These are phyloP conservation scores for Apiospora kogelbergensis DNA, from an alignment of 2,329 filamentous ascomycete species.

Conservation along the genomic window DNA sequence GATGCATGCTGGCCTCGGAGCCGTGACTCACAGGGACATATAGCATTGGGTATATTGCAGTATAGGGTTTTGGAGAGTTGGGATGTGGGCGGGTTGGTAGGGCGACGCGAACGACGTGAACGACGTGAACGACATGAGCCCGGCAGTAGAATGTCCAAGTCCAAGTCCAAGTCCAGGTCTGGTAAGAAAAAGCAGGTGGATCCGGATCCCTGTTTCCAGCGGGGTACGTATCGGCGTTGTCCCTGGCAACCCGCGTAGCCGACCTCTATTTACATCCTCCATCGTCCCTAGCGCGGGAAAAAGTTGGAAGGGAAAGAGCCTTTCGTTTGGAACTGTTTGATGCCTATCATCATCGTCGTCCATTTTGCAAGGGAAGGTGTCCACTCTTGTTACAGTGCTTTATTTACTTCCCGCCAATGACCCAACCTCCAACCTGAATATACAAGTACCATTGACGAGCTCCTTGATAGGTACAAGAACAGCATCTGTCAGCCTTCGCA, in stretches of 20 bases:
- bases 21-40: neutral
- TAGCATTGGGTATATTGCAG: neutral
- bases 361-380: slow-evolving; percentile 1
- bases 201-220: neutral
- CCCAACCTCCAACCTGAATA: neutral
- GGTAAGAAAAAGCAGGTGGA: neutral
- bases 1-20: neutral
- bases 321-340: neutral
- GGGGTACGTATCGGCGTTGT: neutral
- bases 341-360: neutral
- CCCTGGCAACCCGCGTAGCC: neutral
- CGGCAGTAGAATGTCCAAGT: neutral
- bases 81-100: neutral
- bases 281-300: neutral
- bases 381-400: neutral
- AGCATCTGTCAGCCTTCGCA: neutral
- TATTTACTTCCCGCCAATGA: neutral
- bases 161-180: too few species aligned
- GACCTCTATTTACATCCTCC: neutral
- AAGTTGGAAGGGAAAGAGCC: slow-evolving; percentile 2
- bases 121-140: neutral
- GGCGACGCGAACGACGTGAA: neutral
- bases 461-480: neutral
- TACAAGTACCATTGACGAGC: neutral
- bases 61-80: neutral